Conservation (phyloP, 2,329 filamentous ascomycete species). For the Tolypocladium pustulatum region DNA sequence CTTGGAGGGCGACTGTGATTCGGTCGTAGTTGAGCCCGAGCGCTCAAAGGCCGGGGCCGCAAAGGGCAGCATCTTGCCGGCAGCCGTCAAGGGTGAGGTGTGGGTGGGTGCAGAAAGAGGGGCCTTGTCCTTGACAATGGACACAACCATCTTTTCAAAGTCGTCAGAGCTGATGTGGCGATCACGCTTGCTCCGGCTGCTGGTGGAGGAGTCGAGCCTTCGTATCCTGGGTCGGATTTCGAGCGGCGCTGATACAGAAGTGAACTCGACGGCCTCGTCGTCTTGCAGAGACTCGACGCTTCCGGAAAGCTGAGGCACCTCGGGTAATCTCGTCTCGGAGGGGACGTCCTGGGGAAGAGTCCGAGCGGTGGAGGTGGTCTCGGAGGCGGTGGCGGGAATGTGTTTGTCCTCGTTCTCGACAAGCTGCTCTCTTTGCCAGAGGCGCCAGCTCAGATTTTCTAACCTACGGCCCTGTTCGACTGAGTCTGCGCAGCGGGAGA, state of each 20-base stretch:
- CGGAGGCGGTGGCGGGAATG: conserved; percentile 25
- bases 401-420: conserved; percentile 65
- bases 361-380: conserved; percentile 25
- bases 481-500: conserved; percentile 87
- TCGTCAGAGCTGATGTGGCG: conserved; percentile 89
- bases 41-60: conserved; percentile 24
- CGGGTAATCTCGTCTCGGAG: conserved; percentile 29
- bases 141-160: conserved; percentile 87
- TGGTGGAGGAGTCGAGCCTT: conserved; percentile 60
- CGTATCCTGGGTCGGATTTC: conserved; percentile 59
- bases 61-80: conserved; percentile 30
- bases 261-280: conserved; percentile 54
- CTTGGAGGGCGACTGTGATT: conserved; percentile 41
- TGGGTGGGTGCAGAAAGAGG: conserved; percentile 35
- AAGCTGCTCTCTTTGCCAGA: conserved; percentile 74
- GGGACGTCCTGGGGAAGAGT: conserved; percentile 41
- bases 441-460: conserved; percentile 91
- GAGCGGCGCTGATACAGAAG: conserved; percentile 41
- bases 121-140: conserved; percentile 79
- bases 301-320: conserved; percentile 62
- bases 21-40: conserved; percentile 33
- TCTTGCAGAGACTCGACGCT: conserved; percentile 67
- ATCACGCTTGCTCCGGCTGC: conserved; percentile 65
- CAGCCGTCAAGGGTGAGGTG: conserved; percentile 19
- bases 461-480: conserved; percentile 85